phyloP scores from a whole-genome alignment of 2,329 filamentous ascomycete genomes.

The Nemania sp. region DNA sequence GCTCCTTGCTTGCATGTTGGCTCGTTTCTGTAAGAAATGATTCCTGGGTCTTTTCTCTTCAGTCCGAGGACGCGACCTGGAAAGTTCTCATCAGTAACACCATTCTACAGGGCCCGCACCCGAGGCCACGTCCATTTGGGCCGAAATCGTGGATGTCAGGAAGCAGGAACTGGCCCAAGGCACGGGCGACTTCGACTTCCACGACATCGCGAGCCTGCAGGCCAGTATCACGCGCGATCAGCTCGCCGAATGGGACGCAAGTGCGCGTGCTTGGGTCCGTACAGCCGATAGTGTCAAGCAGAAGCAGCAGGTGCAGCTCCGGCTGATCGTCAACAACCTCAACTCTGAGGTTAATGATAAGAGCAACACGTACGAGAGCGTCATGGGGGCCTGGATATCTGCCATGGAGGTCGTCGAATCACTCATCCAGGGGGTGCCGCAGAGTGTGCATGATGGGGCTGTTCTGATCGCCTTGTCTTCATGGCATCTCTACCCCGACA shows the following conservation, averaged over 20 bases:
- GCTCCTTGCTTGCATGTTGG: conserved; percentile 44
- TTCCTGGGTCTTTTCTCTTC: too few species aligned
- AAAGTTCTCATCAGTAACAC: too few species aligned
- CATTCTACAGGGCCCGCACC: conserved; percentile 31
- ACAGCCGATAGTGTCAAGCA: conserved; percentile 5
- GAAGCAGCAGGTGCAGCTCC: conserved; percentile 1
- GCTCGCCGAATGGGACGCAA: conserved; percentile 2
- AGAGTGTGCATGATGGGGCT: background rate
- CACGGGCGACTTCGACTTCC: conserved; percentile 22
- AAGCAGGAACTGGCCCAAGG: background rate
- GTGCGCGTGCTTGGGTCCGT: conserved; percentile 8
- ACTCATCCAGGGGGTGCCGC: conserved; percentile 2
- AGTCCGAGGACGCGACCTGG: too few species aligned
- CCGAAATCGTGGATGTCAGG: conserved; percentile 36
- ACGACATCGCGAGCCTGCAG: background rate
- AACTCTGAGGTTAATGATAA: background rate
- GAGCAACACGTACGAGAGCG: background rate
- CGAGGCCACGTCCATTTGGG: conserved; percentile 43
- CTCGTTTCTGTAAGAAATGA: conserved; percentile 21
- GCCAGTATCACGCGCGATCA: background rate
- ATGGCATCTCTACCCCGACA: conserved; percentile 17
- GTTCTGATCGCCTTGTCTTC: conserved; percentile 6
- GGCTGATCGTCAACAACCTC: conserved; percentile 9
- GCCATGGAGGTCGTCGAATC: conserved; percentile 1
- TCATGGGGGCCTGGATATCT: background rate